These are phyloP conservation scores for Scheffersomyces illinoinensis DNA, from an alignment of 1,139 yeast species.

Conservation along the genomic window DNA sequence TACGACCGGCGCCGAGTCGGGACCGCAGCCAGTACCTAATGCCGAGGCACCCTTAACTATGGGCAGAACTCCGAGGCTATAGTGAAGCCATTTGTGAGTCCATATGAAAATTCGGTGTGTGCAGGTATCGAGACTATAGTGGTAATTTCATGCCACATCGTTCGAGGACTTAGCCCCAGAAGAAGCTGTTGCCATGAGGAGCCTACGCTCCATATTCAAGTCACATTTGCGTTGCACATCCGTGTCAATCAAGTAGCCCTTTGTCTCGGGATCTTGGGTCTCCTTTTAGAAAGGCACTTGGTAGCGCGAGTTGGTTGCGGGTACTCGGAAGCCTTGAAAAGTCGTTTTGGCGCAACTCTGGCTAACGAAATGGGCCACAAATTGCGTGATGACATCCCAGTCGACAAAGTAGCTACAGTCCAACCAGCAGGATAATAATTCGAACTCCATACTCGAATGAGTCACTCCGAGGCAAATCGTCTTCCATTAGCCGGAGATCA, in stretches of 20 bases:
- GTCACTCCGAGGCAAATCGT: background rate
- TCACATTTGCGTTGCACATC: background rate
- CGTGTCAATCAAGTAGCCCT: background rate
- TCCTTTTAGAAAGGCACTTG: background rate
- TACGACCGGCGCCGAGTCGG: background rate
- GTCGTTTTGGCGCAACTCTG: background rate
- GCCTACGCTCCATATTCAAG: background rate
- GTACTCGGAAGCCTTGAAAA: background rate
- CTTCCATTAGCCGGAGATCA: background rate
- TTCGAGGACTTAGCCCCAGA: background rate
- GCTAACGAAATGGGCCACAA: background rate
- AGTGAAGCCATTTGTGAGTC: background rate
- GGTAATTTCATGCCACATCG: background rate
- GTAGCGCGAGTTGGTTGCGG: background rate
- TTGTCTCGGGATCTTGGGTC: background rate
- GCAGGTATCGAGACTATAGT: background rate
- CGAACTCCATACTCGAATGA: too few species aligned
- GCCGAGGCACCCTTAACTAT: background rate
- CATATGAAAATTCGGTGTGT: background rate
- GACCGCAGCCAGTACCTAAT: background rate
- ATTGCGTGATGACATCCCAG: too few species aligned
- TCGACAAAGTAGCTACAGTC: background rate
- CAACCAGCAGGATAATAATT: background rate
- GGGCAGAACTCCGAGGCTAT: slow-evolving; percentile 1
- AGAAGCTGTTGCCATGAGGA: background rate